These are phyloP conservation scores for Dryas octopetala DNA, from an alignment of 306 rosid species.

Conservation along the genomic window DNA sequence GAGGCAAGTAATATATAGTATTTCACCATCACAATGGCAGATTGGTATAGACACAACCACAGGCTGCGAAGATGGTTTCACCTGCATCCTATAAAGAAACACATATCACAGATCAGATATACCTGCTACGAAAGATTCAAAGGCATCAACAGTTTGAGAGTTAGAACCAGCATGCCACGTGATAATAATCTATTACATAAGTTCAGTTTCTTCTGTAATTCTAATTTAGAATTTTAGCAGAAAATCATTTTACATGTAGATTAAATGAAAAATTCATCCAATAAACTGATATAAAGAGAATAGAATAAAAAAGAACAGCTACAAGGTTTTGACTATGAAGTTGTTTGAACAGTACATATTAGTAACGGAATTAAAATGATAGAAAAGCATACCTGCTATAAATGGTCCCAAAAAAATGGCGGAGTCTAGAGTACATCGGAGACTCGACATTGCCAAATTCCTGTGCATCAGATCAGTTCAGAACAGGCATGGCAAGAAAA, in stretches of 20 bases:
- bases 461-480: slow-evolving; percentile 41
- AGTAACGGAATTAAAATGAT: neutral
- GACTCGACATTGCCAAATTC: slow-evolving; percentile 90
- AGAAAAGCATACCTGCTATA: slow-evolving; percentile 58
- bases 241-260: neutral
- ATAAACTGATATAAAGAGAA: neutral
- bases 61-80: slow-evolving; percentile 62
- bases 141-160: neutral
- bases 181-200: neutral
- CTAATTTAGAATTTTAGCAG: neutral
- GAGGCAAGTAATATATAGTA: slow-evolving; percentile 25
- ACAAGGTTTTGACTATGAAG: neutral
- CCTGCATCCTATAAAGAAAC: slow-evolving; percentile 69
- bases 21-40: slow-evolving; percentile 86
- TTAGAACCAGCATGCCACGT: neutral
- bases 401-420: slow-evolving; percentile 63
- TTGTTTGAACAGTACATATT: neutral
- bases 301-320: neutral
- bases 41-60: slow-evolving; percentile 74
- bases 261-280: neutral
- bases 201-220: neutral
- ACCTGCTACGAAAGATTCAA: neutral
- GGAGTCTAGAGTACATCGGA: slow-evolving; percentile 79
- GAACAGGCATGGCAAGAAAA: slow-evolving; percentile 1
- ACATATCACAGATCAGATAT: slow-evolving; percentile 16